A percentile compares a stretch with the other conserved stretches of the same genome.
Evolutionary conservation across 306 rosid species (phyloP).

Genomic region (Trifolium repens): DNA sequence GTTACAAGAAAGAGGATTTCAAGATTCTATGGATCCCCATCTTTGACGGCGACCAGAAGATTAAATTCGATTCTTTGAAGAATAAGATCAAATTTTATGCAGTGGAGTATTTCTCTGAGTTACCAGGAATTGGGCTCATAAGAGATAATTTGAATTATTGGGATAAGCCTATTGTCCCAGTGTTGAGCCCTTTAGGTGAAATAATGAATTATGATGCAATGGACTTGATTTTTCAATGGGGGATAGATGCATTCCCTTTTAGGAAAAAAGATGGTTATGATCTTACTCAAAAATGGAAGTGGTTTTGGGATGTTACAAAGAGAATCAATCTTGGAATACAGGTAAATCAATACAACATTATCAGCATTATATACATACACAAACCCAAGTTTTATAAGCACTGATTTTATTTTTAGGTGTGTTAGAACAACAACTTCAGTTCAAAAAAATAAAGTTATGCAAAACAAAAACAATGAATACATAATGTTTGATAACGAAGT

Average conservation of each 20-base stretch:
- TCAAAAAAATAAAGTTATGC: too few relatives aligned
- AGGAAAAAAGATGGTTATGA: slow-evolving; percentile 43
- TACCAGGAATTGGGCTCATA: slow-evolving; percentile 33
- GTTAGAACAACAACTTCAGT: too few relatives aligned
- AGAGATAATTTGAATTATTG: slow-evolving; percentile 34
- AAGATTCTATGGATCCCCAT: slow-evolving; percentile 45
- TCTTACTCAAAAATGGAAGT: slow-evolving; percentile 45
- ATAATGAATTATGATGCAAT: slow-evolving; percentile 42
- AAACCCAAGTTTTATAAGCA: too few relatives aligned
- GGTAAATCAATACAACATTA: slow-evolving; percentile 16
- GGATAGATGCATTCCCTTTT: slow-evolving; percentile 47
- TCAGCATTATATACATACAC: too few relatives aligned
- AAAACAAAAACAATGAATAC: too few relatives aligned
- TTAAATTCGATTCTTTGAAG: neutral
- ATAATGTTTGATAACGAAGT: too few relatives aligned
- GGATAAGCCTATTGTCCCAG: slow-evolving; percentile 40
- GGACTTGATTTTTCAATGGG: slow-evolving; percentile 51
- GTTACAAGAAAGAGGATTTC: slow-evolving; percentile 46
- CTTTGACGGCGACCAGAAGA: neutral
- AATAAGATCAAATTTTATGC: slow-evolving; percentile 40
- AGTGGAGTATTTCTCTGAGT: slow-evolving; percentile 28
- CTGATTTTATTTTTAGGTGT: too few relatives aligned
- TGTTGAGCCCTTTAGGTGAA: slow-evolving; percentile 21
- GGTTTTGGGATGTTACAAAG: slow-evolving; percentile 49
- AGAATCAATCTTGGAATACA: slow-evolving; percentile 44